A percentile compares a stretch with the other conserved stretches of the same genome.
phyloP scores from a whole-genome alignment of 345 rosid species.

The Salix suchowensis region DNA sequence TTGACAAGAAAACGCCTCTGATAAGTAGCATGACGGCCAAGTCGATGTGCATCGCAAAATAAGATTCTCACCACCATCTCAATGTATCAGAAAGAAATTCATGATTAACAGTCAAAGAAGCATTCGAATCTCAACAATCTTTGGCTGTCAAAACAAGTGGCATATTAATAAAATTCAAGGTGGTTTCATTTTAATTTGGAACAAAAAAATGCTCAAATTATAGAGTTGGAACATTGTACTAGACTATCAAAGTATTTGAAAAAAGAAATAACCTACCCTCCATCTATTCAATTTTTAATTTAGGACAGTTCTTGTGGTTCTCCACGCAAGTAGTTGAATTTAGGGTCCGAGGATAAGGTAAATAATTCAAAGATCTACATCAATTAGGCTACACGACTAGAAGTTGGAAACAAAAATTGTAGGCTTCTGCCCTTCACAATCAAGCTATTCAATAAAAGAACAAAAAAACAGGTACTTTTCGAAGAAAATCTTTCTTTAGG shows the following conservation, averaged over 20 bases:
- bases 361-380: conserved; percentile 7
- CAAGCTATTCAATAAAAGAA: conserved; percentile 1
- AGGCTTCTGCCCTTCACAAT: not conserved
- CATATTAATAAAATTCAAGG: not conserved
- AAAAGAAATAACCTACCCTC: not conserved
- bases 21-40: too few species aligned
- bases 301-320: not conserved
- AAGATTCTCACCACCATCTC: too few species aligned
- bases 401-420: not conserved
- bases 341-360: conserved; percentile 19
- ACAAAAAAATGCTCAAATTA: not conserved
- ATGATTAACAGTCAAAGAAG: not conserved
- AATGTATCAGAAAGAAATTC: not conserved
- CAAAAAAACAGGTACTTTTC: not conserved
- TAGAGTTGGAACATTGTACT: not conserved
- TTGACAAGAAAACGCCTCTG: not conserved
- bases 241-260: not conserved
- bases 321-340: conserved; percentile 5
- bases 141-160: not conserved
- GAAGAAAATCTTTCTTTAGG: conserved; percentile 15
- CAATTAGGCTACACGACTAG: conserved; percentile 1
- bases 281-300: not conserved
- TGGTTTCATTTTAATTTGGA: not conserved
- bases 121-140: not conserved
- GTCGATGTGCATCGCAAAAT: too few species aligned